Evolutionary conservation across 2,329 filamentous ascomycete species (phyloP), one percentile per base, ranked within the genome.

Genomic region (Penicillium thymicola): DNA sequence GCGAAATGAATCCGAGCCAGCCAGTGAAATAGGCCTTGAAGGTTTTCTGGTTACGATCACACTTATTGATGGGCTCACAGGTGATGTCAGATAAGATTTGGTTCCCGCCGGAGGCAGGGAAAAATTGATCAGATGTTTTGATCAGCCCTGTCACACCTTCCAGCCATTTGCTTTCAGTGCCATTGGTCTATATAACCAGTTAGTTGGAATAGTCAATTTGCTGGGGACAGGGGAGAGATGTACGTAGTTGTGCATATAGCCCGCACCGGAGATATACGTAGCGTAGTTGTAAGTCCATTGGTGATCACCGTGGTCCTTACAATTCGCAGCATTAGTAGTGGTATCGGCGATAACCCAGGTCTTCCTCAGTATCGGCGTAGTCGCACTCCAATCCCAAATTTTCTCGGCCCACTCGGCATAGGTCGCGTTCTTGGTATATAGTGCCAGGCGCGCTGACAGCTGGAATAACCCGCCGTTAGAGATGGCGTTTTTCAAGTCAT

Each of bases 401-500:
- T 81, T 81, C 25, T 78, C 78, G 1, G 86, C 86, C 70, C 81
- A 82, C 5, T 83, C 76, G 4, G 81, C 81, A 65, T 89, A 90
- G 0, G 85, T 88, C 0, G 75, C 67, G 66, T 89, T 89, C 25
- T 75, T 76, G 0, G 86, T 89, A 46, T 72, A 74, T 50, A 86
- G 82, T 32, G 86, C 88, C 21, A 92, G 79, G 18, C 89, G 85
- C 0, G 89, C 89, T 4, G 87, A 86, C 13, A 94, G 80, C 67
- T 91, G 87, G 72, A 94, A 91, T 70, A 93, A 85, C 18, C 85
- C 87, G 40, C 89, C 89, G 72, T 92, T 93, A 61, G 85, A 86
- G 64, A 92, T 84, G 21, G 85, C 82, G 75, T 92, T 92, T 74
- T 91, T 93, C 81, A 94, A 93, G 68, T 85, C 81, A 70, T 90